Evolutionary conservation across 208 protist species (phyloP), one percentile per base, ranked within the genome.

Genomic region (Leishmania mexicana): DNA sequence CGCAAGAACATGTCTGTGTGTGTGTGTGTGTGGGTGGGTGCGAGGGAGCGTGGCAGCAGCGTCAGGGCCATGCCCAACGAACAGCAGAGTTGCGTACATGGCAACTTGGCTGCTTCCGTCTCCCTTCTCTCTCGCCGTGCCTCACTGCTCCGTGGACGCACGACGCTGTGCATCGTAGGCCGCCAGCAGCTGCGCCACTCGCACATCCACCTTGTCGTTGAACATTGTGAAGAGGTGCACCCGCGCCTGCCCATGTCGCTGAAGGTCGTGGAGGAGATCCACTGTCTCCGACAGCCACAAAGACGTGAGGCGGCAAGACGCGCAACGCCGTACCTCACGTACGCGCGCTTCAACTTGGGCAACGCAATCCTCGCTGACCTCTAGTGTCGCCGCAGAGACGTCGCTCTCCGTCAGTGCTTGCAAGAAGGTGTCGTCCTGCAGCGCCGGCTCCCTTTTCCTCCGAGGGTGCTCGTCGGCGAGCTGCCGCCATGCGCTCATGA

Each of bases 201-300:
- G 81, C 68, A 62, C 71, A 78, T 81, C 81, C 35, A 78, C 81
- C 47, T 64, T 8, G 47, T 81, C 81, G 62, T 85, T 80, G 49
- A 76, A 80, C 81, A 85, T 81, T 0, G 77, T 81, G 62, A 85
- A 85, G 57, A 85, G 62, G 35, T 80, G 81, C 65, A 85, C 68
- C 51, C 38, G 81, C 2, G 60, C 67, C 4, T 85, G 49, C 47
- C 53, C 70, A 4, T 7, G 51, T 38, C 40, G 15, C 3, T 53
- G 67, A 38, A 85, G 47, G 2, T 73, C 76, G 40, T 58, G 64
- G 2, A 85, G 58, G 35, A 85, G 38, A 49, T 85, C 81, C 1
- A 81, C 76, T 35, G 81, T 85, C 47, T 85, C 76, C 13, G 47
- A 47, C 57, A 85, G 60, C 77, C 81, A 85, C 70, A 62, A 76